Evolutionary conservation across 1,284 basidiomycete species (phyloP).

Genomic region (Marasmius tenuissimus): DNA sequence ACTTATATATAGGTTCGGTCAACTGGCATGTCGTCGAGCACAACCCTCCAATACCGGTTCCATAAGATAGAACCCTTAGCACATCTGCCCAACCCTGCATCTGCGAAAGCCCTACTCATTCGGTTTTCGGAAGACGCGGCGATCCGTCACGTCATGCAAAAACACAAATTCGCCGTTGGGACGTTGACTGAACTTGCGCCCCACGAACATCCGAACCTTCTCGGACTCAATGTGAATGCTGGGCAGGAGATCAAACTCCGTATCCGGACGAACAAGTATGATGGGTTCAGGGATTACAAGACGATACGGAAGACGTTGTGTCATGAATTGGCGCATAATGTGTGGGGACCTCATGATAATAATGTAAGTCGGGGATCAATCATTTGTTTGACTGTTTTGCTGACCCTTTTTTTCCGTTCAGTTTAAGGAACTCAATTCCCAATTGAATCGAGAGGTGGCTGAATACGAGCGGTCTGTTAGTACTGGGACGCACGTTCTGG

Average conservation of each 20-base stretch:
- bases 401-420: constrained; percentile 21
- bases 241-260: constrained; percentile 68
- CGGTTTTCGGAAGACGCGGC: constrained; percentile 69
- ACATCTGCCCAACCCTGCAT: constrained; percentile 62
- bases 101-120: constrained; percentile 51
- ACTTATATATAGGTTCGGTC: constrained; percentile 48
- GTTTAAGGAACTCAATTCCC: constrained; percentile 79
- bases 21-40: constrained; percentile 41
- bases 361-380: constrained; percentile 47
- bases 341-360: constrained; percentile 70
- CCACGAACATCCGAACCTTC: constrained; percentile 67
- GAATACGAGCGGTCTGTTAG: constrained; percentile 58
- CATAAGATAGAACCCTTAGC: constrained; percentile 60
- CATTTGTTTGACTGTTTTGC: neutral
- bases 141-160: constrained; percentile 67
- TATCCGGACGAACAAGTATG: constrained; percentile 66
- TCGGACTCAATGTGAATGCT: constrained; percentile 68
- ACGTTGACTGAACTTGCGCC: constrained; percentile 74
- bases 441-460: constrained; percentile 69
- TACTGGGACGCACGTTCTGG: constrained; percentile 57
- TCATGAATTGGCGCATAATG: constrained; percentile 77
- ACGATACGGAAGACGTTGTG: constrained; percentile 70
- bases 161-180: constrained; percentile 64
- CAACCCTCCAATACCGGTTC: constrained; percentile 54
- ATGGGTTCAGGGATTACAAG: constrained; percentile 67